Base-by-base conservation (phyloP, 2,329 filamentous ascomycete genomes). In the Chaetothyriales sp. region DNA sequence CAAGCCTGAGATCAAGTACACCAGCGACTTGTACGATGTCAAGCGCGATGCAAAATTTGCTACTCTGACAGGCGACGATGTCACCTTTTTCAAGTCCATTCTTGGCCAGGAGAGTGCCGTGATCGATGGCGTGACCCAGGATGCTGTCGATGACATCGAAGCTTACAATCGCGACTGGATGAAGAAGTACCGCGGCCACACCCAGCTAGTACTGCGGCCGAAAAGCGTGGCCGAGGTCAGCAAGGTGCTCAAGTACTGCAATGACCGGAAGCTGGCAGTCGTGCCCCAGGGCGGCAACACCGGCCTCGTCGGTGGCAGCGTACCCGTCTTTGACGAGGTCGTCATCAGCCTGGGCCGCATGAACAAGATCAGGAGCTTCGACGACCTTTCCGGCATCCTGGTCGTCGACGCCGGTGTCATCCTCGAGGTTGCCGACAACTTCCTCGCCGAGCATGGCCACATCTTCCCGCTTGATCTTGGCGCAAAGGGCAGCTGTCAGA, bases 141-240 rank as follows among this genome's bases (percentile, higher is more conserved):
- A 89, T 66, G 80, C 80, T 12, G 71, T 75, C 2, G 84, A 86
- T 61, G 92, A 96, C 64, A 76, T 96, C 57, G 86, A 92, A 65
- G 78, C 85, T 6, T 98, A 88, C 76, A 98, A 98, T 69, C 80
- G 82, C 64, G 92, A 98, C 70, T 98, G 93, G 92, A 95, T 98
- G 89, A 83, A 86, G 68, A 98, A 98, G 71, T 98, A 95, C 72
- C 82, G 86, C 54, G 93, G 92, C 26, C 88, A 95, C 68, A 81
- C 86, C 54, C 80, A 82, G 63, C 73, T 98, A 22, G 88, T 96
- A 3, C 71, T 98, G 55, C 93, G 88, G 70, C 92, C 92, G 9
- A 78, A 76, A 48, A 84, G 79, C 15, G 90, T 86, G 0, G 81
- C 90, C 61, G 83, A 98, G 68, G 86, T 96, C 61, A 94, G 87